Evolutionary conservation across 805 yeast genomes (phyloP), one percentile per base, ranked within the genome.

Genomic region (Suhomyces sp.): DNA sequence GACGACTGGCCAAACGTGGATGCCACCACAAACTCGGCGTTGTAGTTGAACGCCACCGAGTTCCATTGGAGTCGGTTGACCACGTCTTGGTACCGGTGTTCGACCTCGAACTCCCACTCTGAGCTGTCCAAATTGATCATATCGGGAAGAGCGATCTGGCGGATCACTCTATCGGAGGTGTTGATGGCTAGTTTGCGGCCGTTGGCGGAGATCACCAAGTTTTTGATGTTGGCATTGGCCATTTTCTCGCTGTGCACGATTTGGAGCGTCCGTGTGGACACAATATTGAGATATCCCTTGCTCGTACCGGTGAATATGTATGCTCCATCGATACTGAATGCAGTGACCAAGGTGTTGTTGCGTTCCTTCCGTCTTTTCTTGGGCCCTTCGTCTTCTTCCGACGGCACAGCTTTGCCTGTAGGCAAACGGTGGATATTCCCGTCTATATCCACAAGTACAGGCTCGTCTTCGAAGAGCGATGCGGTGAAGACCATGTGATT

Each of bases 11-110:
- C 96, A 66, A 83, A 85, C 0, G 97, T 88, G 0, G 96, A 85
- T 0, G 97, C 97, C 49, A 90, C 85, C n/a, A 92, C 69, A 65
- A 88, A 92, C 54, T 93, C 97, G 6, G 83, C 81, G 58, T 83
- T 84, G 52, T 85, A 83, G 58, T 88, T 88, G 70, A 88, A 86
- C 8, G 84, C 73, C 4, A 90, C 84, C 0, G 90, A 77, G 65
- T 90, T 91, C 97, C 97, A 92, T 65, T 90, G 96, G 47, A 90
- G 74, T 57, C 87, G 74, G 68, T 90, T 92, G 35, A 92, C 96
- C 47, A 90, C 90, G 67, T 92, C 97, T 67, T 91, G 97, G 64
- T 90, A 92, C 62, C 83, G 85, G 64, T 88, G 93, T 58, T 87
- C 92, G 5, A 86, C 73, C 51, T 84, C 90, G 46, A 91, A 72